phyloP scores from a whole-genome alignment of 176 grass and related monocot species.

The Tillandsia leiboldiana region DNA sequence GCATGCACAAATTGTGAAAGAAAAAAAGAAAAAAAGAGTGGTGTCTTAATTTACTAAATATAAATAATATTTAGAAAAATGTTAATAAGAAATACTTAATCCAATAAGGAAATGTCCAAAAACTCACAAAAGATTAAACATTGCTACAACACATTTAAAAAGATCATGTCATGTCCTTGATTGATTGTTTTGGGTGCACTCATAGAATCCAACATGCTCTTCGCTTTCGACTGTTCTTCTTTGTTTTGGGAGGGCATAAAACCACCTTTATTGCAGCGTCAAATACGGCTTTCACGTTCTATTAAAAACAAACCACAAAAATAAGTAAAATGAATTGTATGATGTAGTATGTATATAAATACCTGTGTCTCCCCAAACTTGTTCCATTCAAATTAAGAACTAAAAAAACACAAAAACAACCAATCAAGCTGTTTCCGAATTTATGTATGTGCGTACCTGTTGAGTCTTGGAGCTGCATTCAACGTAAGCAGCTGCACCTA shows the following conservation, averaged over 20 bases:
- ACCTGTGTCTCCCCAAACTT: not conserved
- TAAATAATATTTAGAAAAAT: no score
- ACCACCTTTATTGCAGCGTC: slow-evolving; percentile 71
- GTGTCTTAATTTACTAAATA: no score
- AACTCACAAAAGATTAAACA: not conserved
- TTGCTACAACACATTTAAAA: not conserved
- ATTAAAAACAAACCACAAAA: slow-evolving; percentile 8
- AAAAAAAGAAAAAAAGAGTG: no score
- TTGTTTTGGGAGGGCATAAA: slow-evolving; percentile 52
- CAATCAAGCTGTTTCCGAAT: not conserved
- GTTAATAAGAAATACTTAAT: no score
- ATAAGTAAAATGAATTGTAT: not conserved
- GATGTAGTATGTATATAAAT: not conserved
- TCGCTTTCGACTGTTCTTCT: slow-evolving; percentile 62
- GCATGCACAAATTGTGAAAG: no score
- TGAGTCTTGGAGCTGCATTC: slow-evolving; percentile 70
- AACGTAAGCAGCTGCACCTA: slow-evolving; percentile 48
- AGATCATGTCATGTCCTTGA: not conserved
- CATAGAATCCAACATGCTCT: slow-evolving; percentile 63
- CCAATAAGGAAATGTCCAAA: not conserved
- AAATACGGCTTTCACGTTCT: slow-evolving; percentile 79
- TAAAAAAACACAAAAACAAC: not conserved
- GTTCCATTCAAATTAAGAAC: not conserved
- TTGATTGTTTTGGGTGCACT: slow-evolving; percentile 3
- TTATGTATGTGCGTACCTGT: slow-evolving; percentile 29